These are phyloP conservation scores for Porphyrellus sp. DNA, from an alignment of 1,284 basidiomycete genomes.

Conservation along the genomic window DNA sequence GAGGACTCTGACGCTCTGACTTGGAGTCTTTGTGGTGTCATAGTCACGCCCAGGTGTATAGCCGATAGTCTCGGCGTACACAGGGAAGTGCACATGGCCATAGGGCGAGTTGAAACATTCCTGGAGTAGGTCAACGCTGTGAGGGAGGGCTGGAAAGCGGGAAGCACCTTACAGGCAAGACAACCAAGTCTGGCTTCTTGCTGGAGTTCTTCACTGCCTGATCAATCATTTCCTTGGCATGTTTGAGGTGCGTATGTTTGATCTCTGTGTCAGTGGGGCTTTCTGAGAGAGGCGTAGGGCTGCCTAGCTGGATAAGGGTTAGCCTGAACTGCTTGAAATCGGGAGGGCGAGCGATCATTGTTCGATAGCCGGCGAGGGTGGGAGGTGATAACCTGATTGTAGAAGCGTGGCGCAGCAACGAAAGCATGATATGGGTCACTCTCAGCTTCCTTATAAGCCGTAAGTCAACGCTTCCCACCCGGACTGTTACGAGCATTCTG, in stretches of 20 bases:
- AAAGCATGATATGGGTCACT: constrained; percentile 18
- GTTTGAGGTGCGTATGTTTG: constrained; percentile 73
- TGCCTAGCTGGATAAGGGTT: constrained; percentile 83
- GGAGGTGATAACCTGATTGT: background rate
- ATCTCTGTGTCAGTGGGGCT: constrained; percentile 17
- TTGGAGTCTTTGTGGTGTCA: constrained; percentile 55
- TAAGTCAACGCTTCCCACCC: background rate
- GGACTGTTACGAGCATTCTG: background rate
- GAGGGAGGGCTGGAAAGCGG: background rate
- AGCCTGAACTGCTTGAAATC: constrained; percentile 73
- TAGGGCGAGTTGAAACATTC: constrained; percentile 99
- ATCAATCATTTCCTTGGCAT: constrained; percentile 77
- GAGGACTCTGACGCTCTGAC: constrained; percentile 82
- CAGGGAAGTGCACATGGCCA: constrained; percentile 80
- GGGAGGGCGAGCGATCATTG: constrained; percentile 36
- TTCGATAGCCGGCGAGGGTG: constrained; percentile 1
- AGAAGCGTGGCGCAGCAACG: constrained; percentile 13
- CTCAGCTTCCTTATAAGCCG: too few species aligned
- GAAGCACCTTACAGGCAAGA: constrained; percentile 71
- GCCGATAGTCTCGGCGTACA: constrained; percentile 80
- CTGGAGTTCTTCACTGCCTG: constrained; percentile 57
- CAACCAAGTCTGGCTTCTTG: constrained; percentile 74
- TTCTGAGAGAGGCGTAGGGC: constrained; percentile 49
- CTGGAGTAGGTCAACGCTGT: constrained; percentile 37
- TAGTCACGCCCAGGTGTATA: constrained; percentile 56